Base-by-base conservation (phyloP, 140 eudicot genomes). In the Anethum foeniculum region DNA sequence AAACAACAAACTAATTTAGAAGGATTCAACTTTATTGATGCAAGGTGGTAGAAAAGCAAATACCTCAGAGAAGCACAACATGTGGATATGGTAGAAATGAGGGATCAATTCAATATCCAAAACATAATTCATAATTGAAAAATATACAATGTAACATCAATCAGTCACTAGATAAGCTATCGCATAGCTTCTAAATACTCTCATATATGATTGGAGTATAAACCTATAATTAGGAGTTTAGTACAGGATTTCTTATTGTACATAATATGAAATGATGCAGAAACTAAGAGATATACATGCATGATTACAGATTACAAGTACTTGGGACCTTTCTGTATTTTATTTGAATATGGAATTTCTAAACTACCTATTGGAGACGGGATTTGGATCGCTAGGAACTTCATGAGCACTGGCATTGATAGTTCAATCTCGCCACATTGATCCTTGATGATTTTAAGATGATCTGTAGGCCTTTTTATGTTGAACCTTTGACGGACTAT, bases 351-450 rank as follows among this genome's bases (percentile, higher is more conserved):
- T n/a, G 32, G 51, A 27, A 9, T 52, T 43, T 71, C 46, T 34
- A 5, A 0, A 6, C 34, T 67, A 79, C 76, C 82, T 65, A 81
- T 85, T 85, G 36, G 88, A 85, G 41, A 85, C 78, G 62, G 88
- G 88, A 72, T 85, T 85, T 46, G 88, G 88, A 60, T 85, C 88
- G 46, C 88, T 85, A 6, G 88, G 88, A 71, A 81, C 88, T 64
- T 85, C 88, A 47, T 85, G 88, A 71, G 83, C 88, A 73, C 77
- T 78, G 4, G 60, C 85, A 64, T 81, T 81, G 34, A 85, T 25
- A 27, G 73, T 75, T 52, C 56, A 14, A 4, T 47, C 85, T 77
- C 11, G 82, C 82, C 77, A 67, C 28, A 13, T 16, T 27, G 64
- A 48, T 25, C 64, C n/a, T 62, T 62, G 69, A 16, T 28, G 74